Evolutionary conservation across 176 grass and related monocot species (phyloP).

Genomic region (Miscanthus lutarioriparius): DNA sequence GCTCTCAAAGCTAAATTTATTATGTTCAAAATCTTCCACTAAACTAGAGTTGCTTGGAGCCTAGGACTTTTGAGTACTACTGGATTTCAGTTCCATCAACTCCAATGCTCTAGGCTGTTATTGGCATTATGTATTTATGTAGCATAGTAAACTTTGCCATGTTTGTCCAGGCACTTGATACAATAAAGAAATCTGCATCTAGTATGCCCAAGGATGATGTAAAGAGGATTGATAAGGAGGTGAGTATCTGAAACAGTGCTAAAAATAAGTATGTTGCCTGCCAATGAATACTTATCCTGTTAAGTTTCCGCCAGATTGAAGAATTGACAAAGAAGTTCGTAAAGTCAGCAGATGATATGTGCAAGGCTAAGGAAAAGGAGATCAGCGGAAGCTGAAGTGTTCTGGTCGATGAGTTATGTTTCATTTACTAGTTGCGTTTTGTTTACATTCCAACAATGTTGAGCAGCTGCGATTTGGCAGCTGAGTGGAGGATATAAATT

Average conservation of each 20-base stretch:
- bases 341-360: slow-evolving; percentile 92
- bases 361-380: slow-evolving; percentile 98
- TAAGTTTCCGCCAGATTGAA: slow-evolving; percentile 58
- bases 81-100: neutral
- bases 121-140: neutral
- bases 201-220: slow-evolving; percentile 91
- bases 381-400: slow-evolving; percentile 58
- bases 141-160: slow-evolving; percentile 3
- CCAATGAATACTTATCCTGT: slow-evolving; percentile 15
- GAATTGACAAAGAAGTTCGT: slow-evolving; percentile 92
- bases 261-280: neutral
- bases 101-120: neutral
- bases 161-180: slow-evolving; percentile 72
- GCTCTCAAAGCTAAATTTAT: neutral
- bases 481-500: neutral
- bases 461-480: slow-evolving; percentile 1
- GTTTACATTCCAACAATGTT: slow-evolving; percentile 12
- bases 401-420: neutral
- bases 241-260: slow-evolving; percentile 40
- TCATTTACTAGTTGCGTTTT: neutral
- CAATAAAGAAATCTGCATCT: slow-evolving; percentile 86
- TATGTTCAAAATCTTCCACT: neutral
- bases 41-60: neutral
- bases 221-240: slow-evolving; percentile 90
- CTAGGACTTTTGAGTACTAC: neutral